These are phyloP conservation scores for Physcomitrellopsis africana DNA, from an alignment of 225 moss, liverwort and hornwort genomes.

Conservation along the genomic window DNA sequence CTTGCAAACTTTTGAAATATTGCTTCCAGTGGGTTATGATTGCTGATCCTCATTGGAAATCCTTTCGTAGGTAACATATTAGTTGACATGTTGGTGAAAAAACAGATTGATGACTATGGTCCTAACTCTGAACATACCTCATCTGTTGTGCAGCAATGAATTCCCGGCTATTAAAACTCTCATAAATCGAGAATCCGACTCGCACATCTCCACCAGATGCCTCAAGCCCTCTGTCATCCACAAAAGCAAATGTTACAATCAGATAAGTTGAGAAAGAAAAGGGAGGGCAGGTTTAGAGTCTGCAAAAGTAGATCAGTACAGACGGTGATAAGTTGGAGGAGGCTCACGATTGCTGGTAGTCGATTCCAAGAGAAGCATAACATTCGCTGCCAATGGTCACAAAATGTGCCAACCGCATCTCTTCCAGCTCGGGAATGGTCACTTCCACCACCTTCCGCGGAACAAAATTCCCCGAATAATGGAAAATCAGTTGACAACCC, in stretches of 20 bases:
- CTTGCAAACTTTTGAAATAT: slow-evolving; percentile 1
- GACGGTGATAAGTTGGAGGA: slow-evolving; percentile 5
- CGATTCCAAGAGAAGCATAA: slow-evolving; percentile 61
- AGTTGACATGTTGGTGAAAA: neutral
- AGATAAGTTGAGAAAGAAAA: neutral
- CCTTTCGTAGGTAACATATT: neutral
- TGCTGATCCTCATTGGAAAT: neutral
- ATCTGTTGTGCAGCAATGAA: slow-evolving; percentile 79
- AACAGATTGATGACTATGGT: neutral
- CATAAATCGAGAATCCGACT: slow-evolving; percentile 74
- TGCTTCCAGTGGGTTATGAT: neutral
- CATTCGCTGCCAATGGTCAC: slow-evolving; percentile 91
- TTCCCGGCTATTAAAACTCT: slow-evolving; percentile 67
- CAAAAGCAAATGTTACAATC: slow-evolving; percentile 1
- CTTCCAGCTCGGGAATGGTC: slow-evolving; percentile 88
- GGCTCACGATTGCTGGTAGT: slow-evolving; percentile 67
- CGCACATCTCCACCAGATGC: slow-evolving; percentile 87
- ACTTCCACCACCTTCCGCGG: slow-evolving; percentile 73
- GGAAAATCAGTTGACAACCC: neutral
- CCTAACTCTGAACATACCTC: slow-evolving; percentile 51
- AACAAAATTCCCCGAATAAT: neutral
- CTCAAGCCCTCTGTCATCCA: slow-evolving; percentile 56
- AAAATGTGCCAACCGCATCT: slow-evolving; percentile 95
- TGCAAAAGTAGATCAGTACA: neutral
- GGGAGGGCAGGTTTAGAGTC: neutral